Evolutionary conservation across 176 grass and related monocot species (phyloP).

Genomic region (Carex cristatella): DNA sequence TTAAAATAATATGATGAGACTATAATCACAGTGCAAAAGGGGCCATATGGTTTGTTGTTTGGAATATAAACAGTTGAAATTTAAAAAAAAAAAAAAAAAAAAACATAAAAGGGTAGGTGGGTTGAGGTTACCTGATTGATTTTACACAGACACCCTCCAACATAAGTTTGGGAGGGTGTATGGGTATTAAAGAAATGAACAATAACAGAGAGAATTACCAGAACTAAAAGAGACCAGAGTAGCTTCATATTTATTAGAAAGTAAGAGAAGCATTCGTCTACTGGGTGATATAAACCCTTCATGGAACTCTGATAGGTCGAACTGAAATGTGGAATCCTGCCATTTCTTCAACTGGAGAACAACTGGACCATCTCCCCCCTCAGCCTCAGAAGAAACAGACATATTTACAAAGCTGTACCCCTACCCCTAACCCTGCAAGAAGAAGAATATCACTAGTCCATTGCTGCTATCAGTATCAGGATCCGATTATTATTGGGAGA

Average conservation of each 20-base stretch:
- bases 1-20: conserved; percentile 32
- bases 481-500: neutral
- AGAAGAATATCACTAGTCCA: neutral
- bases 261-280: conserved; percentile 52
- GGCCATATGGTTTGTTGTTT: neutral
- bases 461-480: neutral
- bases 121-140: neutral
- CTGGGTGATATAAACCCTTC: conserved; percentile 88
- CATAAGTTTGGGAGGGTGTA: neutral
- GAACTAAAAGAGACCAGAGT: conserved; percentile 34
- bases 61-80: too few relatives aligned
- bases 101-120: too few relatives aligned
- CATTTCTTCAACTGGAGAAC: conserved; percentile 73
- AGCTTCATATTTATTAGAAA: conserved; percentile 49
- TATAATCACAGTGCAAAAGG: neutral
- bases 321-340: conserved; percentile 28
- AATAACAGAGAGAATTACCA: conserved; percentile 25
- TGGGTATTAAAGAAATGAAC: neutral
- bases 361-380: conserved; percentile 51
- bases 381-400: conserved; percentile 34
- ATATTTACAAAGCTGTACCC: conserved; percentile 25
- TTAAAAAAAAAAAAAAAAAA: too few relatives aligned
- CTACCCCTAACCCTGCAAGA: conserved; percentile 20
- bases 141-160: neutral
- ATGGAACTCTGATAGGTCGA: conserved; percentile 61